phyloP scores from a whole-genome alignment of 1,139 yeast species.

The Hemisphaericaspora xylanilytica region DNA sequence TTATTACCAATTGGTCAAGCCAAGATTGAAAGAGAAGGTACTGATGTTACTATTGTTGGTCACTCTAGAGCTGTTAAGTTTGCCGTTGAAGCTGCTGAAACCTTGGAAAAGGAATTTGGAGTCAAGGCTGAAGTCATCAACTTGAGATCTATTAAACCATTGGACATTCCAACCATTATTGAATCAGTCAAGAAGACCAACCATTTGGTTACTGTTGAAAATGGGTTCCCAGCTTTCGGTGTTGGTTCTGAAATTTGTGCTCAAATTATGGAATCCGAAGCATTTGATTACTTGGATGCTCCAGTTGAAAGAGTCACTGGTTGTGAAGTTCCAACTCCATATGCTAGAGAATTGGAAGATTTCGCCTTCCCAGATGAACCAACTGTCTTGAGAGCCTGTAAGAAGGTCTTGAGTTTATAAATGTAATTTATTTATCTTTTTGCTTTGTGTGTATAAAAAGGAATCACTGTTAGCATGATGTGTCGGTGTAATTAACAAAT shows the following conservation, averaged over 20 bases:
- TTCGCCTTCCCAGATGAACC: slow-evolving; percentile 98
- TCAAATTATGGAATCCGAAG: slow-evolving; percentile 97
- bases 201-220: slow-evolving; percentile 93
- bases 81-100: slow-evolving; percentile 87
- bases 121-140: slow-evolving; percentile 92
- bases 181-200: slow-evolving; percentile 94
- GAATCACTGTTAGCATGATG: no score
- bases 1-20: slow-evolving; percentile 94
- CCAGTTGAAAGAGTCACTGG: slow-evolving; percentile 99
- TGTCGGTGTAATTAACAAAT: no score
- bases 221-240: slow-evolving; percentile 98
- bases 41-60: slow-evolving; percentile 84
- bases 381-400: slow-evolving; percentile 85
- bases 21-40: slow-evolving; percentile 89
- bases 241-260: slow-evolving; percentile 98
- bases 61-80: slow-evolving; percentile 88
- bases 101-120: slow-evolving; percentile 77
- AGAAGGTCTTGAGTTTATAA: slow-evolving; percentile 78
- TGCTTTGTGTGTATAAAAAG: neutral
- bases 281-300: slow-evolving; percentile 96
- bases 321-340: slow-evolving; percentile 99
- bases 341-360: slow-evolving; percentile 94
- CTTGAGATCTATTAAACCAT: slow-evolving; percentile 95
- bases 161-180: slow-evolving; percentile 84
- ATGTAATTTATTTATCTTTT: neutral